Base-by-base conservation (phyloP, 164 flowering plant genomes). In the Aristolochia contorta region DNA sequence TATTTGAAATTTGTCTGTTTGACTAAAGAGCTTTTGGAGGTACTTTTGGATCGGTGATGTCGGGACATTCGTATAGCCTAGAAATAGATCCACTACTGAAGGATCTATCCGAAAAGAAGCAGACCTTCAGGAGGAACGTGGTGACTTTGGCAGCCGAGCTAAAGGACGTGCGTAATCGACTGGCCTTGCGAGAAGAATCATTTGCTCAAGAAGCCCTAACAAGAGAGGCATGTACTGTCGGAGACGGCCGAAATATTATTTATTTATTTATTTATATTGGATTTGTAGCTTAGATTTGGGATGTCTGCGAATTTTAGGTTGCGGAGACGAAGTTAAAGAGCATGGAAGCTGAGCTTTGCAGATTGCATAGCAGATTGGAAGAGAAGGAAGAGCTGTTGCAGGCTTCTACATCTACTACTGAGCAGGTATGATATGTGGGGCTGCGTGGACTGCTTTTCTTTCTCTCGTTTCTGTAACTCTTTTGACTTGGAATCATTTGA, bases 41-140 rank as follows among this genome's bases (percentile, higher is more conserved):
- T 10, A 22, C 16, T 49, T 55, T 3, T 6, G 12, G 24, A 12
- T 47, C 23, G 52, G 47, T 67, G 58, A 71, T 66, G 74, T 65
- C 78, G 72, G 50, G 59, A 1, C 27, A 75, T 33, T 60, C 67
- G 1, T 57, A 66, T 56, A 61, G 51, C 5, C 62, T 67, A 53
- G 80, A 72, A 12, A 57, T 79, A 49, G 98, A 91, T 77, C 97
- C 97, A 22, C 60, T 91, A 59, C 66, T 91, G 73, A 85, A 79
- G 71, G 96, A 92, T 82, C 81, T 92, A 74, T 77, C 75, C 56
- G 96, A 92, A 69, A 87, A 76, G 75, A 92, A 85, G 68, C 95
- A 83, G 66, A 86, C 68, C 64, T 88, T 91, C 56, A 47, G 94
- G 60, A 61, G 82, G 30, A 82, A 81, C 64, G 89, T 92, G 18